phyloP scores from a whole-genome alignment of 2,329 filamentous ascomycete genomes.

The Byssochlamys sp. region DNA sequence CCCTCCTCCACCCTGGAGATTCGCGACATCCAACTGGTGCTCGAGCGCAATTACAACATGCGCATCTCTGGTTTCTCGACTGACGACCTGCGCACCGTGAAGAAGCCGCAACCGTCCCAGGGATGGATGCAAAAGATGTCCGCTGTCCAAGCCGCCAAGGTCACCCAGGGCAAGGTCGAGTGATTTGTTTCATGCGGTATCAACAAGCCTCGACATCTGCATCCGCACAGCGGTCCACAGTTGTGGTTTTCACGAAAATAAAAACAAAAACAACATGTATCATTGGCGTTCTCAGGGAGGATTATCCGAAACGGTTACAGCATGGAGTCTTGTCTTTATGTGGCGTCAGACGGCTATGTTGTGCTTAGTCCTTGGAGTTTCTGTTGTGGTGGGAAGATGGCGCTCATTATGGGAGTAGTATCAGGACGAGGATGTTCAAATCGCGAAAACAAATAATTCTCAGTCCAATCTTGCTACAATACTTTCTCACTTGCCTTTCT shows the following conservation, averaged over 20 bases:
- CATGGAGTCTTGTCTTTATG: not conserved
- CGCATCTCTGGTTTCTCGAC: constrained; percentile 88
- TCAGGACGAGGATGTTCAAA: not conserved
- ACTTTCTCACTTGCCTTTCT: not conserved
- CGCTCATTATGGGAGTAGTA: not conserved
- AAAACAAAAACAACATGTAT: not conserved
- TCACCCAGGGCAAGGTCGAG: constrained; percentile 36
- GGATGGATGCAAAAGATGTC: constrained; percentile 97
- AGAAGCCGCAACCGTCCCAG: constrained; percentile 78
- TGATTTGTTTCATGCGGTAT: constrained; percentile 7
- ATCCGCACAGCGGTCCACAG: not conserved
- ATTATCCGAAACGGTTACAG: not conserved
- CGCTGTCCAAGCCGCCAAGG: constrained; percentile 88
- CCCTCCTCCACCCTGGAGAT: constrained; percentile 84
- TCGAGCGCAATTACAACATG: constrained; percentile 80
- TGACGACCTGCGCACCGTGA: constrained; percentile 86
- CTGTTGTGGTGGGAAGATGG: not conserved
- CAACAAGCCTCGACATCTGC: constrained; percentile 1
- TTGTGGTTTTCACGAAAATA: not conserved
- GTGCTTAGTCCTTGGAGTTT: not conserved
- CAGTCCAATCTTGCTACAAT: not conserved
- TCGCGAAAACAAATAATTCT: not conserved
- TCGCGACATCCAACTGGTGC: constrained; percentile 70
- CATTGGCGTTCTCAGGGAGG: not conserved
- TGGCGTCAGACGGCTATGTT: not conserved